Base-by-base conservation (phyloP, 2,329 filamentous ascomycete species). In the Grosmannia serpens region DNA sequence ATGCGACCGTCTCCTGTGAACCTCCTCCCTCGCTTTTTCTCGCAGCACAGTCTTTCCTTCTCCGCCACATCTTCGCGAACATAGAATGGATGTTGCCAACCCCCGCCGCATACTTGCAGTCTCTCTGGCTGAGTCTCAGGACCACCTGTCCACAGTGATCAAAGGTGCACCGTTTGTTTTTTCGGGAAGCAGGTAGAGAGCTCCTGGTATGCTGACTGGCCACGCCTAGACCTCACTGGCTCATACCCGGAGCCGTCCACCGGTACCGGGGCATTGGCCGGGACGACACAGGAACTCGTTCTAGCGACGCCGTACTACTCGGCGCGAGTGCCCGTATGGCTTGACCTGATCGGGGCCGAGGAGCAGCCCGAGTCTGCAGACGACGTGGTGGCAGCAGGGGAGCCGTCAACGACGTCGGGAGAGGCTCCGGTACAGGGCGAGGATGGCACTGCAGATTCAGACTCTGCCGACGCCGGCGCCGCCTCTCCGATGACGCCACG, bases 261-360 rank as follows among this genome's bases (percentile, higher is more conserved):
- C 15, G 57, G 27, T 13, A 58, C 49, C n/a, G 58, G 49, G 22
- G 56, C 58, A 3, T 71, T 85, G 35, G 83, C 84, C 1, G 84
- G 85, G 29, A 77, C 76, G 38, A 83, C 83, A 20, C 84, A 86
- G 65, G 68, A 71, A 50, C 75, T 84, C 35, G 60, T 70, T 10
- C 70, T 87, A 58, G 74, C 75, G 61, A 87, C 83, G 24, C 65
- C 73, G 17, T 87, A 87, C 73, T 87, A 87, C 72, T 75, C 70
- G 27, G 77, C 82, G 57, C 74, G 74, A 0, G 73, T 87, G 4
- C 83, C 84, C 50, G 74, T 87, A 63, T 88, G 85, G 85, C 74
- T 87, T n/a, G 85, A 88, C 65, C 35, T 64, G 15, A 56, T 73
- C 7, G 71, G 74, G 5, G 56, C 29, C 17, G 44, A 33, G 27